phyloP scores from a whole-genome alignment of 2,329 filamentous ascomycete species.

The Colletotrichum sansevieriae region DNA sequence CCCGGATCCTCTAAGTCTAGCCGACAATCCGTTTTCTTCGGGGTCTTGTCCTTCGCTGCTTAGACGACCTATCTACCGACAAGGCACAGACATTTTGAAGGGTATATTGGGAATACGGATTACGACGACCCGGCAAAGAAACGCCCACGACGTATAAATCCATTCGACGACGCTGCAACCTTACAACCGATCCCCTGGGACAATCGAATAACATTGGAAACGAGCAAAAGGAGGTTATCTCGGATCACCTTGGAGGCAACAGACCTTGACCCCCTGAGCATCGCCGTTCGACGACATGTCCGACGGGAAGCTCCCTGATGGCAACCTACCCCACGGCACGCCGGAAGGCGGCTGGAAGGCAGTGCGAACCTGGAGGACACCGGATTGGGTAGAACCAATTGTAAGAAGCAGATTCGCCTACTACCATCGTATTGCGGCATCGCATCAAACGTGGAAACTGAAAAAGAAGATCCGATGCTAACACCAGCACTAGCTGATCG shows the following conservation, averaged over 20 bases:
- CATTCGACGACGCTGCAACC: not conserved
- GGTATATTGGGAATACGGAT: conserved; percentile 4
- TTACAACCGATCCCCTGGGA: not conserved
- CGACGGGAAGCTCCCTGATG: conserved; percentile 34
- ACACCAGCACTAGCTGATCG: conserved; percentile 49
- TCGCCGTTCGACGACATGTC: conserved; percentile 25
- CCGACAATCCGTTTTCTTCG: not conserved
- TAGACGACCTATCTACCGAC: not conserved
- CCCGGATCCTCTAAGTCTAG: no score
- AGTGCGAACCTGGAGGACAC: conserved; percentile 47
- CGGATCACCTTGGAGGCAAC: not conserved
- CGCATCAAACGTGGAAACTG: no score
- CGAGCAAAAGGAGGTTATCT: not conserved
- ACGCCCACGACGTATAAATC: not conserved
- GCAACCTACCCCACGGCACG: conserved; percentile 37
- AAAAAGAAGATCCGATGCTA: not conserved
- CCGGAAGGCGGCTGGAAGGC: conserved; percentile 46
- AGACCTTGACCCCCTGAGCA: not conserved
- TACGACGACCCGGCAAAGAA: not conserved
- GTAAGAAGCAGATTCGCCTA: conserved; percentile 43
- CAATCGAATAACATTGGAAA: not conserved
- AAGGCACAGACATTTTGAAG: conserved; percentile 2
- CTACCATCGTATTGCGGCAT: no score
- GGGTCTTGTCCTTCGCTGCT: not conserved
- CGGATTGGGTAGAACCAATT: conserved; percentile 52